Base-by-base conservation (phyloP, 345 rosid species). In the Eucalyptus guilfoylei region DNA sequence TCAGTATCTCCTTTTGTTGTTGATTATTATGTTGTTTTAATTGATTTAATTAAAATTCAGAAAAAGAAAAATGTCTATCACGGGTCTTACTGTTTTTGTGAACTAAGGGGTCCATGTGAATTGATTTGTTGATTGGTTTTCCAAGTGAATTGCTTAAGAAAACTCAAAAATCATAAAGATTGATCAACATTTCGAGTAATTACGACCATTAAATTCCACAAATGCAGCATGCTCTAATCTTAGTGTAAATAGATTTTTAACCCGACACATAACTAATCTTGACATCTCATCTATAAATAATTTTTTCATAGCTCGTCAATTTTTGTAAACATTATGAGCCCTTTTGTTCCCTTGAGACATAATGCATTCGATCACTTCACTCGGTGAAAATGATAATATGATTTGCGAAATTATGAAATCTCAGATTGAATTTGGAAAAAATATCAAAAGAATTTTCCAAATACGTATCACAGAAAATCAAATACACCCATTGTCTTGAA, bases 401-500 rank as follows among this genome's bases (percentile, higher is more conserved):
- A 62, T 62, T 62, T 30, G 72, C 8, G 17, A 62, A 62, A 30
- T 30, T 1, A 30, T 28, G 9, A 62, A 62, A 9, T 14, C 3
- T 62, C 1, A 4, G 9, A 9, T 1, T 30, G 2, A 30, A 7
- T 62, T 30, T 1, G 34, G 3, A 6, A n/a, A 62, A n/a, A 62
- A 30, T 19, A 52, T 52, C 24, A 19, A 30, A 30, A 62, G 21
- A 67, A 15, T 15, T n/a, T 21, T n/a, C 40, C 21, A 9, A 67
- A 8, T 8, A 32, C 5, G 21, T 9, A 15, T n/a, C 21, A 19
- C 21, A 0, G 19, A 62, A 72, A 34, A 72, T 34, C 24, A 34
- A 21, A 17, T 34, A 34, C 44, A 5, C 44, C 40, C 44, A 40
- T 5, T 34, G 12, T 21, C 42, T 4, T 9, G 5, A 34, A 69